Conservation (phyloP, 2,329 filamentous ascomycete genomes). For the Epichloe sibirici region DNA sequence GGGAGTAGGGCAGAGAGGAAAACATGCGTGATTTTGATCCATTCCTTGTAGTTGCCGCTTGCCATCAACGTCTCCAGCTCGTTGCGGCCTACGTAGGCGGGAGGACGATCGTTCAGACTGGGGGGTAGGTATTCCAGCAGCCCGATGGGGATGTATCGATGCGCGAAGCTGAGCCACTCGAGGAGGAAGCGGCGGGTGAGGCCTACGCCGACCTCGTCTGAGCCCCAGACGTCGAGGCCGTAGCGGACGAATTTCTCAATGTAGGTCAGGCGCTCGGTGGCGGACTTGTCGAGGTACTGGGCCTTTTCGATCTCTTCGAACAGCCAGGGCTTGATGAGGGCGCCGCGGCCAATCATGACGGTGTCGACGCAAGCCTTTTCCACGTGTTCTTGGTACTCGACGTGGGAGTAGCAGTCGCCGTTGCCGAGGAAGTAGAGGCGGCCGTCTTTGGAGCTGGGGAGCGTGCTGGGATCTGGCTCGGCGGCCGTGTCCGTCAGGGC, state of each 20-base stretch:
- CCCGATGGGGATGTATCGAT: constrained; percentile 83
- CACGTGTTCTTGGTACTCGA: constrained; percentile 72
- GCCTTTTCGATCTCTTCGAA: constrained; percentile 90
- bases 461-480: constrained; percentile 64
- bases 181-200: constrained; percentile 85
- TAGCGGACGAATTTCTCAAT: constrained; percentile 84
- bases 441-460: constrained; percentile 51
- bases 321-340: constrained; percentile 94
- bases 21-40: constrained; percentile 92
- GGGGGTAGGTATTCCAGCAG: constrained; percentile 81
- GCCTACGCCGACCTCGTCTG: constrained; percentile 85
- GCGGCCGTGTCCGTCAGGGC: constrained; percentile 60
- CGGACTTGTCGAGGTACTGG: constrained; percentile 92
- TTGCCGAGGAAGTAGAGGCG: constrained; percentile 90
- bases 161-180: constrained; percentile 90
- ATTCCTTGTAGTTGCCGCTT: constrained; percentile 88
- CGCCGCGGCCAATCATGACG: constrained; percentile 96
- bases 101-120: constrained; percentile 77
- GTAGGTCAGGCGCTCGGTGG: constrained; percentile 71
- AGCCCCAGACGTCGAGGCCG: constrained; percentile 89
- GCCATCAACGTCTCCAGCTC: constrained; percentile 90
- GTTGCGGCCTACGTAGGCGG: constrained; percentile 69
- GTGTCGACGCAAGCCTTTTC: constrained; percentile 70
- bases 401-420: constrained; percentile 88
- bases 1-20: not conserved